Base-by-base conservation (phyloP, 257 asterid species). In the Penstemon eatonii region DNA sequence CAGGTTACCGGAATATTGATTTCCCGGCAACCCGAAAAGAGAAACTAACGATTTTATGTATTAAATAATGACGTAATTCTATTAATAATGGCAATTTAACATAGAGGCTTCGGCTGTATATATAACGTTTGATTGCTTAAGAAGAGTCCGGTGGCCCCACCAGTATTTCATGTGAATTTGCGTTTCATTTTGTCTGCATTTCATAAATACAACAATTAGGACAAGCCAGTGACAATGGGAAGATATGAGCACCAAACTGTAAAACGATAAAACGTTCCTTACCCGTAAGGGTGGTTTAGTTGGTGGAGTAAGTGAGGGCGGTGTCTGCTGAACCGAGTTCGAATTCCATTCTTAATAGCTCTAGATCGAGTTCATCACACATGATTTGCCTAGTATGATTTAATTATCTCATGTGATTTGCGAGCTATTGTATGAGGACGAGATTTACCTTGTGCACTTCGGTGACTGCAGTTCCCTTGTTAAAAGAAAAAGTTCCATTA, bases 171-270 rank as follows among this genome's bases (percentile, higher is more conserved):
- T 79, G 74, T 84, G 89, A 79, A 87, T 88, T 85, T 82, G 82
- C 76, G 80, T 81, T 81, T 84, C 86, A 91, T 89, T 87, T 87
- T 81, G 84, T 71, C 79, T 82, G 82, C 75, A 86, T 91, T 89
- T 83, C 72, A 55, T 69, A 50, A 42, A 67, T 60, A 73, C 57
- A 44, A 45, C 10, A 63, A 71, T 63, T 46, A 63, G 67, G 84
- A 78, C 84, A 61, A 77, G 51, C 56, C 68, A 56, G 42, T 15
- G 66, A 72, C 68, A 51, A 62, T 62, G 63, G 75, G 79, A 70
- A 65, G 79, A 63, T 47, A 15, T 60, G 77, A 73, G 75, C 75
- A 77, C 72, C 72, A 73, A 75, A 75, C 78, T 76, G 84, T 81
- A 70, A 77, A 66, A 82, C 45, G 62, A 65, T 57, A 62, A 66